Conservation (phyloP, 1,139 yeast genomes). For the Magnusiomyces suaveolens region DNA sequence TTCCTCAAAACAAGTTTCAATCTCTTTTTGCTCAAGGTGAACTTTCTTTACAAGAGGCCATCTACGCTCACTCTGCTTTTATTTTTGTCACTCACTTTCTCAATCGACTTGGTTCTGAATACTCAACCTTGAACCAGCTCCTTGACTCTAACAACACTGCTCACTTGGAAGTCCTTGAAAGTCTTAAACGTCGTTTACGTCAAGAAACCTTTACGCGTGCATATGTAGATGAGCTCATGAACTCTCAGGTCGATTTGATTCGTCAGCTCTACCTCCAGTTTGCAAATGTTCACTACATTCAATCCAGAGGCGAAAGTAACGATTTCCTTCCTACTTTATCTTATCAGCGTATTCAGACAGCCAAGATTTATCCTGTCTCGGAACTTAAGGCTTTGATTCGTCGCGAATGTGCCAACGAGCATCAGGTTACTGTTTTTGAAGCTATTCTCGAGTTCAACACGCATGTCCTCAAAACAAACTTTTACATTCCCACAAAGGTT, state of each 20-base stretch:
- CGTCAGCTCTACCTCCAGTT: slow-evolving; percentile 83
- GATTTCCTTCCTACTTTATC: slow-evolving; percentile 65
- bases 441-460: slow-evolving; percentile 80
- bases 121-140: slow-evolving; percentile 54
- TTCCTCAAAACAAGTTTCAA: slow-evolving; percentile 80
- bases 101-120: slow-evolving; percentile 89
- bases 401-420: slow-evolving; percentile 66
- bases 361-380: slow-evolving; percentile 63
- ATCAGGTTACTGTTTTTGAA: slow-evolving; percentile 70
- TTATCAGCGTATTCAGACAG: slow-evolving; percentile 75
- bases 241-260: slow-evolving; percentile 59
- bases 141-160: slow-evolving; percentile 53
- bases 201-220: slow-evolving; percentile 89
- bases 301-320: slow-evolving; percentile 45
- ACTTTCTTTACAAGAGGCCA: slow-evolving; percentile 85
- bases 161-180: slow-evolving; percentile 62
- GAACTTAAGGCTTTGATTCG: slow-evolving; percentile 63
- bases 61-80: slow-evolving; percentile 89
- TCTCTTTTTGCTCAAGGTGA: slow-evolving; percentile 63
- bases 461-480: slow-evolving; percentile 84
- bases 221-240: slow-evolving; percentile 69
- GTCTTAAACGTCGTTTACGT: slow-evolving; percentile 80
- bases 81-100: slow-evolving; percentile 90
- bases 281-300: slow-evolving; percentile 81
- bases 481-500: slow-evolving; percentile 87